These are phyloP conservation scores for Colletotrichum plurivorum DNA, from an alignment of 2,329 filamentous ascomycete species.

Conservation along the genomic window DNA sequence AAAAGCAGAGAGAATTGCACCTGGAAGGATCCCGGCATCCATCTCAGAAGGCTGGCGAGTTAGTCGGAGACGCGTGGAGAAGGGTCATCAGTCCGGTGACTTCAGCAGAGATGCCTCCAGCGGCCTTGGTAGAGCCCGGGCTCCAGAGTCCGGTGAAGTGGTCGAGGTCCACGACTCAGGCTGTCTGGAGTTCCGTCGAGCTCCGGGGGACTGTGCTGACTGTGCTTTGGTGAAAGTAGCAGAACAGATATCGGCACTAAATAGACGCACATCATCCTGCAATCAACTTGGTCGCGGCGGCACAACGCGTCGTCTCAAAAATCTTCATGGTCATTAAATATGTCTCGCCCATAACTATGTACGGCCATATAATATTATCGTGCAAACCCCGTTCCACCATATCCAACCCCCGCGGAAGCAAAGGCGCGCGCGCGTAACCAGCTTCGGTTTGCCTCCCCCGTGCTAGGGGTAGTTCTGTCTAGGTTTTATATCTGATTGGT, in stretches of 20 bases:
- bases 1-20: too few relatives aligned
- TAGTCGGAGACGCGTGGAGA: too few relatives aligned
- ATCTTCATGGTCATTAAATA: slow-evolving; percentile 32
- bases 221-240: slow-evolving; percentile 10
- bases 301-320: not conserved
- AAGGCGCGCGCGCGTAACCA: slow-evolving; percentile 8
- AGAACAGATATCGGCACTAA: slow-evolving; percentile 6
- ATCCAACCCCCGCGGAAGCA: slow-evolving; percentile 32
- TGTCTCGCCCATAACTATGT: slow-evolving; percentile 33
- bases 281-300: too few relatives aligned
- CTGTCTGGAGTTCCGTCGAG: not conserved
- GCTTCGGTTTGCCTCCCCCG: slow-evolving; percentile 19
- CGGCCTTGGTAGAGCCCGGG: not conserved
- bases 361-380: slow-evolving; percentile 26
- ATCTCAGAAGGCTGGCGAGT: too few relatives aligned
- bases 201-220: not conserved
- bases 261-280: slow-evolving; percentile 5
- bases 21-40: too few relatives aligned
- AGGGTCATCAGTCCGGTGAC: not conserved
- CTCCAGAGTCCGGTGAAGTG: not conserved
- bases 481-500: slow-evolving; percentile 28
- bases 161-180: not conserved
- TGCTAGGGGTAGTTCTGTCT: slow-evolving; percentile 33
- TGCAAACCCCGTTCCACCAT: slow-evolving; percentile 25
- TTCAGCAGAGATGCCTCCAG: not conserved